A percentile compares a stretch with the other conserved stretches of the same genome.
Evolutionary conservation across 1,284 basidiomycete species (phyloP).

Genomic region (Cryptococcus sp.): DNA sequence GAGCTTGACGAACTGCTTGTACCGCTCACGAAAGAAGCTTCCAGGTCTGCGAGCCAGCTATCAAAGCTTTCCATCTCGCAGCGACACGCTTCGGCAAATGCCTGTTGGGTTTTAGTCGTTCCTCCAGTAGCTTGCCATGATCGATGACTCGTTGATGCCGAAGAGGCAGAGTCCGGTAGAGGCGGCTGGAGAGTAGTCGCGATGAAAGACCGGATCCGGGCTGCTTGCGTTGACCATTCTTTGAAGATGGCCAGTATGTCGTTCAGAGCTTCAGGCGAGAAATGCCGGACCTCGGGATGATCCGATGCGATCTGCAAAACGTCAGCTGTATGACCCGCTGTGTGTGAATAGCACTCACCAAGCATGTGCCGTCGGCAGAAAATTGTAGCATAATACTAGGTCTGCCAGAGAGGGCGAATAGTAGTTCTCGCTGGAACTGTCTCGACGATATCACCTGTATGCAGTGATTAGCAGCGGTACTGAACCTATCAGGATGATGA

Average conservation of each 20-base stretch:
- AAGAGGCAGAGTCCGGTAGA: not conserved
- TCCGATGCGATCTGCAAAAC: slow-evolving; percentile 16
- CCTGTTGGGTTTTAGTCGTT: slow-evolving; percentile 65
- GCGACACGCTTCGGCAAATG: slow-evolving; percentile 74
- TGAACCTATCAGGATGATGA: too few species aligned
- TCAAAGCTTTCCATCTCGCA: slow-evolving; percentile 63
- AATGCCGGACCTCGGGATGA: slow-evolving; percentile 54
- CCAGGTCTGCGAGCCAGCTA: slow-evolving; percentile 68
- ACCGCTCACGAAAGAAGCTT: slow-evolving; percentile 61
- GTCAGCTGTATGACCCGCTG: not conserved
- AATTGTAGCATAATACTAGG: slow-evolving; percentile 37
- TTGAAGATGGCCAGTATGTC: slow-evolving; percentile 66
- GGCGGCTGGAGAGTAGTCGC: slow-evolving; percentile 51
- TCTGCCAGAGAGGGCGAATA: slow-evolving; percentile 42
- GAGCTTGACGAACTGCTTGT: not conserved
- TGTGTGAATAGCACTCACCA: slow-evolving; percentile 19
- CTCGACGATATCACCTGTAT: slow-evolving; percentile 27
- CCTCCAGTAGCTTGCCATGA: slow-evolving; percentile 19
- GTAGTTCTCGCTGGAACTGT: slow-evolving; percentile 43
- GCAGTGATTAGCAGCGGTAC: not conserved
- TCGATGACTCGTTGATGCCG: slow-evolving; percentile 17
- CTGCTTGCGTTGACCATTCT: slow-evolving; percentile 60
- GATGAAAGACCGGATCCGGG: slow-evolving; percentile 65
- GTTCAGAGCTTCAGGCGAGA: slow-evolving; percentile 63
- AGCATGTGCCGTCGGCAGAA: slow-evolving; percentile 19